Base-by-base conservation (phyloP, 2,329 filamentous ascomycete species). In the Pestalotiopsis sp. region DNA sequence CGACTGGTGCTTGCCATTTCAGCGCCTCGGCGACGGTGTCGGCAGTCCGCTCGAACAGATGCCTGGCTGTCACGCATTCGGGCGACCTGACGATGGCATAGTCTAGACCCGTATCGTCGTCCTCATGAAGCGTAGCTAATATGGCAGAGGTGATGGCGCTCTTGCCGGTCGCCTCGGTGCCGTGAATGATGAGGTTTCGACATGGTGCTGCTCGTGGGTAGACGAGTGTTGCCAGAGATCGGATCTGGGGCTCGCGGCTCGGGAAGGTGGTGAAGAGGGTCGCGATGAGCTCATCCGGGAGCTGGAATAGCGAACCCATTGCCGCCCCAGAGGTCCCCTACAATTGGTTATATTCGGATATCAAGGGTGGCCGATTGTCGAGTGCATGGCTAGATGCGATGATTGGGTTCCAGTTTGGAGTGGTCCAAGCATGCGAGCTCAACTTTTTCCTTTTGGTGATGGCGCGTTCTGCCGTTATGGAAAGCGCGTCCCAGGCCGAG, bases 161-260 rank as follows among this genome's bases (percentile, higher is more conserved):
- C 82, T 98, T 98, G 56, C 94, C 95, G 0, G 95, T 97, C 2
- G 94, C 92, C 75, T 95, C 91, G 38, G 94, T 89, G 64, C 96
- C 96, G 79, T 98, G 91, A 63, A 97, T 80, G 25, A 98, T 90
- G 12, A 98, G 79, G 70, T 93, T 92, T 12, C 89, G 84, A 68
- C 92, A 92, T 68, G 89, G 91, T 38, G 93, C 91, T n/a, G 91
- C 85, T 61, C 83, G 80, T 25, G 90, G 87, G 89, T 93, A 76
- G 31, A 90, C 74, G 4, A 91, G 82, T 1, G 87, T 87, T 23
- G 86, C 81, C 11, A 91, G 79, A 17, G 87, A 82, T n/a, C 85
- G 83, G 68, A 90, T 89, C 77, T 91, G 89, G 63, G 82, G 78
- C 62, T 88, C 86, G 67, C 89, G 84, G 70, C 87, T 88, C 7